phyloP scores from a whole-genome alignment of 2,329 filamentous ascomycete genomes.

The Fusarium sp. region DNA sequence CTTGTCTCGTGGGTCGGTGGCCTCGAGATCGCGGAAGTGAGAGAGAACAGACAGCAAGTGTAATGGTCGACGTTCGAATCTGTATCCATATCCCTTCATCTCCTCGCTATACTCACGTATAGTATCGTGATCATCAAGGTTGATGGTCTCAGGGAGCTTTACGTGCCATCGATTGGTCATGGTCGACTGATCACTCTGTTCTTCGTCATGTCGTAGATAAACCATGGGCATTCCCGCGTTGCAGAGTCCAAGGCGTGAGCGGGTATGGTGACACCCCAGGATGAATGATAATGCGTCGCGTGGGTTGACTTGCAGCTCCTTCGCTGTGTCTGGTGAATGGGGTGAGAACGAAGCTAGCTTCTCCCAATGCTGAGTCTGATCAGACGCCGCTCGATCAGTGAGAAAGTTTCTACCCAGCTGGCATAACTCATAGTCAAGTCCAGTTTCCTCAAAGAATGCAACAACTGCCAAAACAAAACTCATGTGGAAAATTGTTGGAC shows the following conservation, averaged over 20 bases:
- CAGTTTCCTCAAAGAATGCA: neutral
- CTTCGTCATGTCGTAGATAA: neutral
- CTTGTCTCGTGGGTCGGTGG: slow-evolving; percentile 12
- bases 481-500: neutral
- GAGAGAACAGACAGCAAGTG: neutral
- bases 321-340: neutral
- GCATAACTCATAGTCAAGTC: neutral
- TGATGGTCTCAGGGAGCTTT: neutral
- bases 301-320: neutral
- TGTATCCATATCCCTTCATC: neutral
- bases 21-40: slow-evolving; percentile 2
- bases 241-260: neutral
- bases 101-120: neutral
- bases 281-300: neutral
- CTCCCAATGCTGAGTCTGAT: neutral
- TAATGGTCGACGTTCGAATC: neutral
- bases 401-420: neutral
- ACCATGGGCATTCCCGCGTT: slow-evolving; percentile 1
- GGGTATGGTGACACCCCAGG: neutral
- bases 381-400: neutral
- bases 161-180: neutral
- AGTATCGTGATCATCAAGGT: neutral
- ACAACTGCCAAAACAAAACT: neutral
- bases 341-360: neutral
- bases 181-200: neutral